Evolutionary conservation across 306 rosid species (phyloP).

Genomic region (Leucaena leucocephala): DNA sequence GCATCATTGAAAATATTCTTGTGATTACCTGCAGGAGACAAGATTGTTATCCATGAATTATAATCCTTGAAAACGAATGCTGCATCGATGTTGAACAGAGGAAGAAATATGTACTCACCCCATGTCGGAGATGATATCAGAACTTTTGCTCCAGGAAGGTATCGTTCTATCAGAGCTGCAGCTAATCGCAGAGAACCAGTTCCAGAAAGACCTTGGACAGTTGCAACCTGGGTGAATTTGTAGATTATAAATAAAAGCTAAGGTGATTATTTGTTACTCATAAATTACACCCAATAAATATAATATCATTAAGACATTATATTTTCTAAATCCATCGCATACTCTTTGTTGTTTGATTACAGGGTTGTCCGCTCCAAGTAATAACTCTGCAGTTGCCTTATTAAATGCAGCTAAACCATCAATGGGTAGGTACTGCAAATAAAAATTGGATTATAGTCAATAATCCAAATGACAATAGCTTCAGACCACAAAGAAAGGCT

Average conservation of each 20-base stretch:
- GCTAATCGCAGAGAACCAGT: conserved; percentile 94
- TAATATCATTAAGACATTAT: background rate
- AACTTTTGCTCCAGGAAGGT: conserved; percentile 88
- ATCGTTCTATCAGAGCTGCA: conserved; percentile 86
- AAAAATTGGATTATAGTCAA: conserved; percentile 34
- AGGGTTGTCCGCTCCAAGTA: conserved; percentile 85
- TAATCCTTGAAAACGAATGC: conserved; percentile 31
- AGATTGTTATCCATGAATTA: conserved; percentile 12
- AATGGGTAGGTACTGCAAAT: conserved; percentile 84
- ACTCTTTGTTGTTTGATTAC: conserved; percentile 79
- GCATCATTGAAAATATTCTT: conserved; percentile 95
- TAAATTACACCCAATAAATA: conserved; percentile 5
- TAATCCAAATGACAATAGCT: conserved; percentile 30
- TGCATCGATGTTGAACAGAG: conserved; percentile 24
- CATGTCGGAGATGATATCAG: conserved; percentile 94
- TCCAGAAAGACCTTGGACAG: conserved; percentile 97
- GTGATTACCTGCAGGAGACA: conserved; percentile 77
- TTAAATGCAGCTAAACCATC: conserved; percentile 99
- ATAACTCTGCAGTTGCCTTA: conserved; percentile 85
- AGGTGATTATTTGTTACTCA: background rate
- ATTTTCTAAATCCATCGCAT: conserved; percentile 31
- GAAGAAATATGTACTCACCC: conserved; percentile 59
- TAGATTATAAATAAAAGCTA: conserved; percentile 21
- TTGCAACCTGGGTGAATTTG: conserved; percentile 70
- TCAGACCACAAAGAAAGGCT: conserved; percentile 26